Evolutionary conservation across 179 eudicot genomes (phyloP).

Genomic region (Drosera spatulata): DNA sequence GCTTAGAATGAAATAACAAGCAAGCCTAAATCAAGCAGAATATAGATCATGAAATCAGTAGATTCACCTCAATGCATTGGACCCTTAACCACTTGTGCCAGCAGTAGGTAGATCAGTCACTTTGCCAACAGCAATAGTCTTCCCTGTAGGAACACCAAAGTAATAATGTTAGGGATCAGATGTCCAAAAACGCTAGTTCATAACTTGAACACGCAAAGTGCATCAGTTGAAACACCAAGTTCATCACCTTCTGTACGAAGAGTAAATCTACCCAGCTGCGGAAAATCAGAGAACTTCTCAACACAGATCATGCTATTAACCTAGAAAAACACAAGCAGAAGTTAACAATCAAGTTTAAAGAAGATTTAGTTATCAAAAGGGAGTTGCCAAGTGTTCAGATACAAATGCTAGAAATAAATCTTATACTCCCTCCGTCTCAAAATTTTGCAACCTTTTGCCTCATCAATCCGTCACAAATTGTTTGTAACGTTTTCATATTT

Average conservation of each 20-base stretch:
- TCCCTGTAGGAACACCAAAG: conserved; percentile 35
- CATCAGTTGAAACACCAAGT: background rate
- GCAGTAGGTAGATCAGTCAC: conserved; percentile 32
- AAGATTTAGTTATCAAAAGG: background rate
- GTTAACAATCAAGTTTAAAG: background rate
- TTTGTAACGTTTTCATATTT: too few species aligned
- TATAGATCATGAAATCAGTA: too few species aligned
- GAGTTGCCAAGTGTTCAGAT: too few species aligned
- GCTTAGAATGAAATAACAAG: too few species aligned
- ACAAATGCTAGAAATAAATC: too few species aligned
- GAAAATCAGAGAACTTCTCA: conserved; percentile 73
- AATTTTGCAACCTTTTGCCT: too few species aligned
- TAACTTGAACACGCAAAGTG: background rate
- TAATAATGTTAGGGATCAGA: background rate
- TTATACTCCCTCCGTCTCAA: too few species aligned
- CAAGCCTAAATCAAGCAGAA: too few species aligned
- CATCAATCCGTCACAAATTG: too few species aligned
- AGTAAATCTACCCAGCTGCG: conserved; percentile 91
- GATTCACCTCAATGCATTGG: too few species aligned
- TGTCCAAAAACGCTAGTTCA: background rate
- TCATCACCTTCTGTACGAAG: conserved; percentile 85
- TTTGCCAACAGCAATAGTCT: conserved; percentile 84
- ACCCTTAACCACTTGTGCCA: conserved; percentile 13
- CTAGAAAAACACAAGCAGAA: conserved; percentile 16
- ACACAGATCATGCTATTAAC: conserved; percentile 66